phyloP scores from a whole-genome alignment of 768 basidiomycete genomes.

The Tulasnella sp. region DNA sequence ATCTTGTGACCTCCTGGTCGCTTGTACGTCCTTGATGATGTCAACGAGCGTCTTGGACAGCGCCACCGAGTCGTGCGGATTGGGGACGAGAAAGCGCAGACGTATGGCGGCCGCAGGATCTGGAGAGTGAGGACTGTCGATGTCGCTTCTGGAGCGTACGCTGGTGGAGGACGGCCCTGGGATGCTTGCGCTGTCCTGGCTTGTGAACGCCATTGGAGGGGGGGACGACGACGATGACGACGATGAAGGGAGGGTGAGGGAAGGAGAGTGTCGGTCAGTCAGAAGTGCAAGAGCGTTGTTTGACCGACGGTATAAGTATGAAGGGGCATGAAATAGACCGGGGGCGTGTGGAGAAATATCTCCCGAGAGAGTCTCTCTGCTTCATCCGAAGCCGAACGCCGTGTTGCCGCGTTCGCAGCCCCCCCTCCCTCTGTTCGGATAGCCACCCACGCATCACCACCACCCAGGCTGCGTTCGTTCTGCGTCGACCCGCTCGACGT shows the following conservation, averaged over 20 bases:
- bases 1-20: conserved; percentile 3
- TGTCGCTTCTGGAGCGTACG: conserved; percentile 13
- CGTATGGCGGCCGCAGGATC: conserved; percentile 19
- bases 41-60: conserved; percentile 23
- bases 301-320: conserved; percentile 28
- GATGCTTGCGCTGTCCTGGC: conserved; percentile 1
- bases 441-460: background rate
- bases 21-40: conserved; percentile 24
- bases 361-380: conserved; percentile 14
- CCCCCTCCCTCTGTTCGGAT: background rate
- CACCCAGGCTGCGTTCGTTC: too few species aligned
- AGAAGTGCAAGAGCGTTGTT: conserved; percentile 16
- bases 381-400: conserved; percentile 27
- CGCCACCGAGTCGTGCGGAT: conserved; percentile 23
- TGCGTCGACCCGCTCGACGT: background rate
- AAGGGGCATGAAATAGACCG: conserved; percentile 17
- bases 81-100: conserved; percentile 26
- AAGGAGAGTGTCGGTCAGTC: conserved; percentile 17
- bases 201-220: conserved; percentile 21
- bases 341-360: conserved; percentile 26
- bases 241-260: background rate
- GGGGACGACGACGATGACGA: background rate
- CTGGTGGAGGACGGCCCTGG: conserved; percentile 19
- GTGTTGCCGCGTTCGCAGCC: conserved; percentile 21
- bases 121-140: conserved; percentile 25